Evolutionary conservation across 768 basidiomycete genomes (phyloP).

Genomic region (Gloeophyllum trabeum): DNA sequence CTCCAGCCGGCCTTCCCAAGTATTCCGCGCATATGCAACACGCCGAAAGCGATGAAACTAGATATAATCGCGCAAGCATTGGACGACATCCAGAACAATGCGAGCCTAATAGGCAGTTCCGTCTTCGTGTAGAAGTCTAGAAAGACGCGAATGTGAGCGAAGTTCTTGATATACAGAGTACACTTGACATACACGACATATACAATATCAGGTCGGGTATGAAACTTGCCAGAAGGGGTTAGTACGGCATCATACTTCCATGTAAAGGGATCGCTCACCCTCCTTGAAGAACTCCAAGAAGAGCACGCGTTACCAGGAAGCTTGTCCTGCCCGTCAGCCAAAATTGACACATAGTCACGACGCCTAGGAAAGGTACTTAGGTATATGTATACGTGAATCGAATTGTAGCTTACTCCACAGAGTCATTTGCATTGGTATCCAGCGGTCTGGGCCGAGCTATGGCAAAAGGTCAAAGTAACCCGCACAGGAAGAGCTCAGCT

Average conservation of each 20-base stretch:
- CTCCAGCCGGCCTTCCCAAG: constrained; percentile 45
- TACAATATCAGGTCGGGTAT: constrained; percentile 53
- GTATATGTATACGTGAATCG: background rate
- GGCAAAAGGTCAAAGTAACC: background rate
- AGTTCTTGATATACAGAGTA: background rate
- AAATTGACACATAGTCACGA: constrained; percentile 41
- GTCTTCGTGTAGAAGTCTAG: constrained; percentile 53
- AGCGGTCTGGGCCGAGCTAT: constrained; percentile 47
- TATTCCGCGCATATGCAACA: constrained; percentile 41
- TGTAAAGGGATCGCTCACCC: background rate
- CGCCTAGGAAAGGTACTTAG: constrained; percentile 8
- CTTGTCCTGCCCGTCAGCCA: constrained; percentile 40
- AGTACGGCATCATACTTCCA: background rate
- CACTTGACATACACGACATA: constrained; percentile 38
- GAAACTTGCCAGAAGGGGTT: constrained; percentile 21
- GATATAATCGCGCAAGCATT: constrained; percentile 42
- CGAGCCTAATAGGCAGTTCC: constrained; percentile 55
- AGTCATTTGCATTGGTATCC: constrained; percentile 39
- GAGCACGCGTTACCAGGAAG: constrained; percentile 36
- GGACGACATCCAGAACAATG: constrained; percentile 58
- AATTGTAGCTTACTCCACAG: background rate
- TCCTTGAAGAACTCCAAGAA: constrained; percentile 26
- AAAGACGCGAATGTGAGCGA: constrained; percentile 24
- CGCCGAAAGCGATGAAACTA: constrained; percentile 56
- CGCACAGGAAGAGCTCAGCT: background rate